phyloP scores from a whole-genome alignment of 2,329 filamentous ascomycete species.

The Didymella glomerata region DNA sequence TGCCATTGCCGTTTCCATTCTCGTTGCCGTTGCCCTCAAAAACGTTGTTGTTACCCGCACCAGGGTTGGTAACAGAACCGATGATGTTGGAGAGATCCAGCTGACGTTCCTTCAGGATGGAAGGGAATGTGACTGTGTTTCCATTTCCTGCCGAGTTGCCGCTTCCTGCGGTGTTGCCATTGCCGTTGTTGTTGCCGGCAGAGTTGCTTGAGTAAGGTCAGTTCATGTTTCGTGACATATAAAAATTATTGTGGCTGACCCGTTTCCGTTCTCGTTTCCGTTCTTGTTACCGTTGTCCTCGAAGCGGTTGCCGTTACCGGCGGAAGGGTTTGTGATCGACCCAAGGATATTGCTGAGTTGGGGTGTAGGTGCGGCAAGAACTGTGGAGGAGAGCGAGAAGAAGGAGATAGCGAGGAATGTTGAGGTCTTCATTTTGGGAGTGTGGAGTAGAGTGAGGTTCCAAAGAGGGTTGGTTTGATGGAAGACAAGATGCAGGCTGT shows the following conservation, averaged over 20 bases:
- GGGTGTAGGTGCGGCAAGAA: constrained; percentile 29
- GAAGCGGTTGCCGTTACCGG: constrained; percentile 16
- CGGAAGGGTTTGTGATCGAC: constrained; percentile 19
- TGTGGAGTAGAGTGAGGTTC: not conserved
- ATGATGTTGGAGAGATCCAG: constrained; percentile 10
- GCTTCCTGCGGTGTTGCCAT: constrained; percentile 20
- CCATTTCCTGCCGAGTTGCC: constrained; percentile 19
- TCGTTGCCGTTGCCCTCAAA: constrained; percentile 1
- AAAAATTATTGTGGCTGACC: not conserved
- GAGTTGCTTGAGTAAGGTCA: constrained; percentile 7
- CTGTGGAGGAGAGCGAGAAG: constrained; percentile 27
- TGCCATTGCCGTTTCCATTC: not conserved
- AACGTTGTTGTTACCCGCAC: constrained; percentile 13
- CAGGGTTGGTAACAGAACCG: constrained; percentile 20
- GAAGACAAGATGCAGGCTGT: no score
- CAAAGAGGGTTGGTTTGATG: no score
- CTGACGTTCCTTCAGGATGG: no score
- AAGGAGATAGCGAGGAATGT: constrained; percentile 25
- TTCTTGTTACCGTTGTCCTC: constrained; percentile 9
- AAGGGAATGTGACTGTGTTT: constrained; percentile 8
- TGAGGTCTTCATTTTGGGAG: constrained; percentile 10
- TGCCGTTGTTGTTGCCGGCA: constrained; percentile 20
- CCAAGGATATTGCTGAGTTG: constrained; percentile 22
- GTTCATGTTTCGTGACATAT: not conserved
- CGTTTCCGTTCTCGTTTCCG: constrained; percentile 4